Evolutionary conservation across 768 basidiomycete species (phyloP).

Genomic region (Serendipita sp.): DNA sequence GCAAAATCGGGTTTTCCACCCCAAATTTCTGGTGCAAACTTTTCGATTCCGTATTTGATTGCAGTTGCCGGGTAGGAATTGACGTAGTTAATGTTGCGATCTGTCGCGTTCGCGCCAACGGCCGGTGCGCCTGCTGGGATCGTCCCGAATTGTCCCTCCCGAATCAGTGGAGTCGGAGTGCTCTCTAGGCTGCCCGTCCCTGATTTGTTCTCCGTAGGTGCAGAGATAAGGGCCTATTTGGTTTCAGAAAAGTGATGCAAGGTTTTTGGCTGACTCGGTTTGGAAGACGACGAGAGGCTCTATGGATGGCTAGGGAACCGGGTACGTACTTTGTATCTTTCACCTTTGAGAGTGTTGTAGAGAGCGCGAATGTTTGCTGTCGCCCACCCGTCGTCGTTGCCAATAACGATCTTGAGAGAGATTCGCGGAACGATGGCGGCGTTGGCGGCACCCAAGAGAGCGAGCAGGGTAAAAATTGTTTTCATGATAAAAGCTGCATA

Average conservation of each 20-base stretch:
- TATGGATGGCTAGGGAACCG: too few relatives aligned
- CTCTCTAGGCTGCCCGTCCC: conserved; percentile 30
- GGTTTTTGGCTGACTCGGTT: conserved; percentile 54
- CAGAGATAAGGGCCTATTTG: conserved; percentile 26
- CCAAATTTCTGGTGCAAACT: conserved; percentile 29
- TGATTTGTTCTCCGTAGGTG: conserved; percentile 31
- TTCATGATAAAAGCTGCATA: background rate
- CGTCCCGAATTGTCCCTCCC: conserved; percentile 25
- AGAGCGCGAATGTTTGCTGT: conserved; percentile 31
- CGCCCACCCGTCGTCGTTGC: conserved; percentile 31
- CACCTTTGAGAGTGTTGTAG: conserved; percentile 24
- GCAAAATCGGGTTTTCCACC: conserved; percentile 23
- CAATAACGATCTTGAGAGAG: conserved; percentile 19
- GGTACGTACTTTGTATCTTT: too few relatives aligned
- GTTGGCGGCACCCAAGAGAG: conserved; percentile 6
- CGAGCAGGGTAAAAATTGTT: background rate
- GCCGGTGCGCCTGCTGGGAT: conserved; percentile 30
- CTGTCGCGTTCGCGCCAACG: conserved; percentile 24
- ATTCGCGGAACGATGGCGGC: conserved; percentile 8
- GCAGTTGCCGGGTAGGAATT: conserved; percentile 30
- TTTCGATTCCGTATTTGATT: conserved; percentile 30
- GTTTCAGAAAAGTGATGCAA: too few relatives aligned
- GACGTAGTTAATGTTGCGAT: conserved; percentile 28
- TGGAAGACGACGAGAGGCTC: conserved; percentile 71
- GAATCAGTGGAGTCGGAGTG: conserved; percentile 19